Percentiles rank a stretch among this genome's conserved stretches.
Evolutionary conservation across 2,329 filamentous ascomycete species (phyloP).

Genomic region (Pyrenophora graminea): DNA sequence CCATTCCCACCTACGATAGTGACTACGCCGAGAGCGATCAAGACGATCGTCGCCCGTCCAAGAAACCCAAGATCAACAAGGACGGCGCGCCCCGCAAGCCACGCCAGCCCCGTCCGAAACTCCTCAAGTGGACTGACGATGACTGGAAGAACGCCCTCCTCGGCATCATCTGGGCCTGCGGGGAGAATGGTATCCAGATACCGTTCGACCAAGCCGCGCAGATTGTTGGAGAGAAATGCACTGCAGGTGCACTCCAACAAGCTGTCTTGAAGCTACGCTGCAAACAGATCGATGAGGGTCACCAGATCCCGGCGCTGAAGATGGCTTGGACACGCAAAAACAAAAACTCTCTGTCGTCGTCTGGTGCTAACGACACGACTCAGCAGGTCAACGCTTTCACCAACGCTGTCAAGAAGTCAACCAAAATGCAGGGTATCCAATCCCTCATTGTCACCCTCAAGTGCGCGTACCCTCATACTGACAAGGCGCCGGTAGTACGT

Average conservation of each 20-base stretch:
- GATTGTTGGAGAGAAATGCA: slow-evolving; percentile 27
- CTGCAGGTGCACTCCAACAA: slow-evolving; percentile 39
- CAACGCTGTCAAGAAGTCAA: slow-evolving; percentile 14
- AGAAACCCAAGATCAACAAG: slow-evolving; percentile 34
- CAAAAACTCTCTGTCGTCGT: slow-evolving; percentile 4
- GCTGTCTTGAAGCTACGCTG: slow-evolving; percentile 38
- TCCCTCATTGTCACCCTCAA: slow-evolving; percentile 19
- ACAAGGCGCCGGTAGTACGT: neutral
- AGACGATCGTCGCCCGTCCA: slow-evolving; percentile 16
- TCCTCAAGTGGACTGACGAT: slow-evolving; percentile 37
- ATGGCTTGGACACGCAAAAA: slow-evolving; percentile 33
- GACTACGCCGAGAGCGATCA: slow-evolving; percentile 21
- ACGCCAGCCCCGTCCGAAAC: slow-evolving; percentile 34
- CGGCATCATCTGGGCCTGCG: slow-evolving; percentile 39
- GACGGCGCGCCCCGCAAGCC: slow-evolving; percentile 34
- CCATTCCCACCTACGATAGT: slow-evolving; percentile 12
- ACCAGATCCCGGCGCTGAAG: slow-evolving; percentile 25
- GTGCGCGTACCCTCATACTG: slow-evolving; percentile 5
- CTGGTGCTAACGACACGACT: slow-evolving; percentile 11
- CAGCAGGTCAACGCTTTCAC: slow-evolving; percentile 3
- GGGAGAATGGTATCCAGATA: slow-evolving; percentile 33
- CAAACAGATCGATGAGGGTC: slow-evolving; percentile 28
- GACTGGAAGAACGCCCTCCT: slow-evolving; percentile 36
- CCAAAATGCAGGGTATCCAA: slow-evolving; percentile 8
- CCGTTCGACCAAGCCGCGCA: slow-evolving; percentile 38